Percentiles rank a stretch among this genome's conserved stretches.
phyloP scores from a whole-genome alignment of 2,329 filamentous ascomycete species.

The Emydomyces testavorans region DNA sequence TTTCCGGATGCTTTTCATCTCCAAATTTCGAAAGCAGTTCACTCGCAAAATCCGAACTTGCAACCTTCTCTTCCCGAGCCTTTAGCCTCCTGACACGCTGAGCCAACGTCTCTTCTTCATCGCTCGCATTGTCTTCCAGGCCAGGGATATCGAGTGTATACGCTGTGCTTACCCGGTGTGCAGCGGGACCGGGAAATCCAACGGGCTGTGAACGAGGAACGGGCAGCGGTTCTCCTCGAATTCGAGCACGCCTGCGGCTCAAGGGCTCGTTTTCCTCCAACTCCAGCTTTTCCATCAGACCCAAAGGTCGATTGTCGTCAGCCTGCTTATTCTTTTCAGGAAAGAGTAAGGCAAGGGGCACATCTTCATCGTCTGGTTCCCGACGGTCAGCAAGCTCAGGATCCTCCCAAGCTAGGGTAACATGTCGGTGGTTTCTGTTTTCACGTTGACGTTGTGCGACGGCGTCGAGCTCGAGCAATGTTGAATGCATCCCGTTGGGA shows the following conservation, averaged over 20 bases:
- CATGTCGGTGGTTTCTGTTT: constrained; percentile 59
- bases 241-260: constrained; percentile 60
- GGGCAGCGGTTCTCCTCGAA: constrained; percentile 48
- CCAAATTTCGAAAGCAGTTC: constrained; percentile 3
- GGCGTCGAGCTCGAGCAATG: constrained; percentile 78
- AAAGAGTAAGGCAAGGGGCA: constrained; percentile 73
- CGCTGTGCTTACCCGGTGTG: constrained; percentile 26
- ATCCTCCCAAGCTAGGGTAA: constrained; percentile 81
- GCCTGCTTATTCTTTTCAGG: constrained; percentile 35
- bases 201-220: constrained; percentile 16
- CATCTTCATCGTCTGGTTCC: constrained; percentile 62
- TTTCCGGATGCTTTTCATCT: constrained; percentile 15
- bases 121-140: constrained; percentile 22
- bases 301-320: constrained; percentile 33
- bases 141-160: constrained; percentile 24
- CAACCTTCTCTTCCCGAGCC: constrained; percentile 20
- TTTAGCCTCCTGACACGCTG: constrained; percentile 35
- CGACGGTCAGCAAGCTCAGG: constrained; percentile 30
- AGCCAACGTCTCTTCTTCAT: constrained; percentile 34
- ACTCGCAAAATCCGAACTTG: constrained; percentile 1
- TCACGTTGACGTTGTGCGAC: constrained; percentile 75
- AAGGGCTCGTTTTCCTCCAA: constrained; percentile 89
- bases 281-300: constrained; percentile 56
- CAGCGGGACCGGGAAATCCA: background rate
- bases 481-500: constrained; percentile 77